phyloP scores from a whole-genome alignment of 257 asterid genomes.

The Anisodus tanguticus region DNA sequence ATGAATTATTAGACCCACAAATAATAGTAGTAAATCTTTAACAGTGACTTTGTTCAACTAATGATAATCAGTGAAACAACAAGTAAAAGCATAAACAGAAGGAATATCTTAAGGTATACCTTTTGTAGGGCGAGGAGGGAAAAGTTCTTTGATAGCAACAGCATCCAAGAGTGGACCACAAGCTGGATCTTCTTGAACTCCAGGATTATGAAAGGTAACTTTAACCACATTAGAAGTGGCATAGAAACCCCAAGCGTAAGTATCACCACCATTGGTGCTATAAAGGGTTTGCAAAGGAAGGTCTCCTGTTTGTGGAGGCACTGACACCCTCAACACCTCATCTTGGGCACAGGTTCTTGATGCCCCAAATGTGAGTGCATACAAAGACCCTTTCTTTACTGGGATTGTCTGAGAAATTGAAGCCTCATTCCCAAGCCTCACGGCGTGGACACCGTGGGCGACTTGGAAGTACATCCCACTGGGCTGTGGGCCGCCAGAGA shows the following conservation, averaged over 20 bases:
- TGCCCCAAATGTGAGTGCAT: constrained; percentile 87
- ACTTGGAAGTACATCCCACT: constrained; percentile 91
- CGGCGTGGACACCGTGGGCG: constrained; percentile 85
- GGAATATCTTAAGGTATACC: constrained; percentile 41
- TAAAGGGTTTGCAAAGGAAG: constrained; percentile 84
- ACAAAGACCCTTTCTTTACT: constrained; percentile 66
- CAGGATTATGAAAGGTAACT: constrained; percentile 71
- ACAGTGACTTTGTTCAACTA: neutral
- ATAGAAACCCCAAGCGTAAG: constrained; percentile 80
- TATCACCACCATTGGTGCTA: constrained; percentile 78
- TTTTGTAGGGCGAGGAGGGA: constrained; percentile 55
- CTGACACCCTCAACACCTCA: constrained; percentile 75
- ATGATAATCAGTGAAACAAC: neutral
- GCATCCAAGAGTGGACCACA: constrained; percentile 95
- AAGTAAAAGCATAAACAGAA: neutral
- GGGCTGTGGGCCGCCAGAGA: constrained; percentile 93
- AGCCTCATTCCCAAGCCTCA: constrained; percentile 91
- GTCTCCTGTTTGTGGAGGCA: constrained; percentile 70
- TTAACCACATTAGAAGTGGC: constrained; percentile 56
- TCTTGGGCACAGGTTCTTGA: constrained; percentile 92
- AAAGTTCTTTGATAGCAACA: constrained; percentile 80
- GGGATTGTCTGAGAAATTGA: constrained; percentile 70
- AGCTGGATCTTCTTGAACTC: constrained; percentile 82
- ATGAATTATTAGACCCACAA: neutral
- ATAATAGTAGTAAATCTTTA: neutral